Base-by-base conservation (phyloP, 139 green algal genomes). In the Picochlorum sp. region DNA sequence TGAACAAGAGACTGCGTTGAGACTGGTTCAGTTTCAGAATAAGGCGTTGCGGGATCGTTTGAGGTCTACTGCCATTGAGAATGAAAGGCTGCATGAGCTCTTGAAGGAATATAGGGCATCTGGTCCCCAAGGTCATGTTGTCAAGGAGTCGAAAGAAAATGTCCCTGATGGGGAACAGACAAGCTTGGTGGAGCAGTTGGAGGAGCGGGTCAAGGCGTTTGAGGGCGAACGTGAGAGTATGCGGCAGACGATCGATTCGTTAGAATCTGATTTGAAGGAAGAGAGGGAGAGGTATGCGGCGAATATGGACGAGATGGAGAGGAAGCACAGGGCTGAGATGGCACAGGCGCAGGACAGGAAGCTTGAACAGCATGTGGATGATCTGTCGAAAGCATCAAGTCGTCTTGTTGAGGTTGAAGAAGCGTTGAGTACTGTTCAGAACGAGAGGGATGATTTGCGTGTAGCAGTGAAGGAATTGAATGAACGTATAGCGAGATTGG, bases 1-100 rank as follows among this genome's bases (percentile, higher is more conserved):
- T 21, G 58, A 65, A 52, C 57, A 23, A 31, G 58, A 65, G 23
- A 65, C 20, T 31, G 58, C 58, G 5, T 14, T 65, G 23, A 51
- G 23, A 24, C 58, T 65, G 7, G 58, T 65, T 28, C 58, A 65
- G 23, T 26, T 65, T 31, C 58, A 65, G 23, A 65, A 65, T 20
- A 65, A 65, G 11, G 44, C 58, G 20, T 21, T 65, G 13, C 20
- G 58, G 7, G 58, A 65, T 52, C 41, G 58, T 51, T 15, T 65
- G 20, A 23, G 58, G 20, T 28, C 58, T 28, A 28, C 58, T 6
- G 58, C 58, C 5, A 23, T n/a, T 28, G 58, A 65, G 23, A 65
- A 65, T 31, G 58, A 65, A 52, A 28, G 58, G 20, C 58, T 65
- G 6, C 20, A 54, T 54, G 47, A 54, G n/a, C 16, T 54, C 2